Base-by-base conservation (phyloP, 1,284 basidiomycete species). In the Tilletia setariae region DNA sequence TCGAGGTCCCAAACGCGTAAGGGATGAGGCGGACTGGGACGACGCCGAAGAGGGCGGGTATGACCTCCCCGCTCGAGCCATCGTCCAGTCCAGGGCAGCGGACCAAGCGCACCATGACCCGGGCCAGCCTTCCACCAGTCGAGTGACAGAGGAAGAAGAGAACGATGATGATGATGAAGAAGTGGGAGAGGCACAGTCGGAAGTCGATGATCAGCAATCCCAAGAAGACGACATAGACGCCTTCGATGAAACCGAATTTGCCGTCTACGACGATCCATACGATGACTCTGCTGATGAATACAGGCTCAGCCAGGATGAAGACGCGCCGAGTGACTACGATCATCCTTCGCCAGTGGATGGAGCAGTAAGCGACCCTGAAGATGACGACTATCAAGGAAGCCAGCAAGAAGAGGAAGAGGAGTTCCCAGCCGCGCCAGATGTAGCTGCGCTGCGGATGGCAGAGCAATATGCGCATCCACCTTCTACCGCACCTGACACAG, bases 331-430 rank as follows among this genome's bases (percentile, higher is more conserved):
- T 19, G 23, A 49, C n/a, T n/a, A 49, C 47, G 47, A n/a, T 7
- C n/a, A 25, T 25, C 23, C 35, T 19, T 44, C 42, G 21, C 40
- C 40, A 8, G 21, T 21, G 28, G 53, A 53, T 56, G 2, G n/a
- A 19, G 23, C 43, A 23, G 40, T 2, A 42, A 44, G 59, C 56
- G 53, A 51, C 28, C 53, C 67, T 1, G 61, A 68, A 30, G 70
- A 66, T 15, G 63, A 63, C 11, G 71, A 71, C 43, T 67, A 68
- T n/a, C 65, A 71, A n/a, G 70, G 74, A 8, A 72, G 72, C 23
- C 70, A 76, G 21, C 73, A 69, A 13, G 71, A 69, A 1, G 72
- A 73, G 32, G 74, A 68, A 1, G 66, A 65, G n/a, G 66, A 62
- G 15, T 49, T 40, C 4, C 62, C 64, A 32, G 40, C 68, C 1